Evolutionary conservation across 108 stramenopile genomes (phyloP), one percentile per base, ranked within the genome.

Genomic region (Nannochloropsis gaditana): DNA sequence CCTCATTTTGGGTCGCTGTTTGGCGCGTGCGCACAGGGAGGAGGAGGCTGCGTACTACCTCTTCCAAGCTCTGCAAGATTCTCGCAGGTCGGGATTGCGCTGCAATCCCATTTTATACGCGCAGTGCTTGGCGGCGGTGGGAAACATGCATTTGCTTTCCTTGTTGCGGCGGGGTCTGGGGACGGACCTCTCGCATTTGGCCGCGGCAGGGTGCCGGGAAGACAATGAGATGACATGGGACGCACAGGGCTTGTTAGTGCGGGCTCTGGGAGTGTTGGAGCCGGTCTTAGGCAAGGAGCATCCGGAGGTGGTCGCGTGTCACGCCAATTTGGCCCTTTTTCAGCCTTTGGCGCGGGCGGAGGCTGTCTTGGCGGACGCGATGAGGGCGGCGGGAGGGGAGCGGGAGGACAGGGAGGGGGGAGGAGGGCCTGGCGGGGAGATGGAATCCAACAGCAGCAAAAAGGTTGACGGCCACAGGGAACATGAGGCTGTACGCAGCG

Each of bases 1-100:
- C 59, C 59, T 73, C 19, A 73, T 73, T 73, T 73, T 73, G n/a
- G 59, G 59, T 73, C 59, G 59, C n/a, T n/a, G 19, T n/a, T n/a
- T 73, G 15, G 8, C n/a, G 15, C 59, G 59, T 73, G 59, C 59
- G 4, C 15, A 73, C 8, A 15, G 59, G n/a, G 59, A n/a, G n/a
- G 59, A 73, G n/a, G 59, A 73, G n/a, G 59, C 19, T n/a, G 59
- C 59, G 4, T 73, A 73, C 8, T 73, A 73, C 59, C 15, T 73
- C 59, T 73, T 73, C 59, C 59, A n/a, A n/a, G 59, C 59, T n/a
- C 59, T 73, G 15, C 59, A 73, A 73, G 59, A 73, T n/a, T 15
- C 59, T n/a, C 59, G 59, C 5, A n/a, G 19, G 59, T 73, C 59
- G 4, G 59, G 59, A 3, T n/a, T 73, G 19, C 59, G 59, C 15